Base-by-base conservation (phyloP, 768 basidiomycete genomes). In the Phylloporus rhodoxanthus region DNA sequence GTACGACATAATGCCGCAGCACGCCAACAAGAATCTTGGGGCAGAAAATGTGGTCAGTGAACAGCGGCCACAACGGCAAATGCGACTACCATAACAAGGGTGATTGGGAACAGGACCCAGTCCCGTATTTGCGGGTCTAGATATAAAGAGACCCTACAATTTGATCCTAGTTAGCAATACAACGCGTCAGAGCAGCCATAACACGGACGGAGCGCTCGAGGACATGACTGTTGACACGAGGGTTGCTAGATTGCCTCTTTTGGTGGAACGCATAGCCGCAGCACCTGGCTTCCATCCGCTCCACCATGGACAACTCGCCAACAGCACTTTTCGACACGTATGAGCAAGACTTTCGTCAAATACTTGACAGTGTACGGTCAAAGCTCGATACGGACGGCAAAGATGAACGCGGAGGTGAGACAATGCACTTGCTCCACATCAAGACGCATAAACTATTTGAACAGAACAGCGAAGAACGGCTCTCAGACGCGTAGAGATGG, bases 41-140 rank as follows among this genome's bases (percentile, higher is more conserved):
- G 20, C 15, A 44, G 45, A 19, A 52, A 28, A 45, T 29, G 26
- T 32, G 25, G 37, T 49, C 51, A 55, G 49, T 37, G 19, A 37
- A 42, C 37, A 43, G 32, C 21, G 21, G 3, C 4, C 0, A 17
- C 13, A 17, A 17, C 36, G 19, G 19, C 20, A 17, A 6, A 14
- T 47, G 46, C 53, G 71, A 80, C 60, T 55, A 91, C 94, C 93
- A 96, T 96, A 65, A 97, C 92, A 54, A 96, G 74, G 45, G 93
- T 97, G 70, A 97, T 96, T 46, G 94, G 94, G 71, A 97, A 92
- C 51, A 97, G 71, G 38, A 97, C 84, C 87, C 86, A 90, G 64
- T 88, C 91, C 59, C 93, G 82, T 67, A 97, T 97, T 70, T 93
- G 90, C 37, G 93, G 94, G 73, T 97, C 93, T 42, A 97, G 83